These are phyloP conservation scores for Chlorella sorokiniana DNA, from an alignment of 139 green algal species.

Conservation along the genomic window DNA sequence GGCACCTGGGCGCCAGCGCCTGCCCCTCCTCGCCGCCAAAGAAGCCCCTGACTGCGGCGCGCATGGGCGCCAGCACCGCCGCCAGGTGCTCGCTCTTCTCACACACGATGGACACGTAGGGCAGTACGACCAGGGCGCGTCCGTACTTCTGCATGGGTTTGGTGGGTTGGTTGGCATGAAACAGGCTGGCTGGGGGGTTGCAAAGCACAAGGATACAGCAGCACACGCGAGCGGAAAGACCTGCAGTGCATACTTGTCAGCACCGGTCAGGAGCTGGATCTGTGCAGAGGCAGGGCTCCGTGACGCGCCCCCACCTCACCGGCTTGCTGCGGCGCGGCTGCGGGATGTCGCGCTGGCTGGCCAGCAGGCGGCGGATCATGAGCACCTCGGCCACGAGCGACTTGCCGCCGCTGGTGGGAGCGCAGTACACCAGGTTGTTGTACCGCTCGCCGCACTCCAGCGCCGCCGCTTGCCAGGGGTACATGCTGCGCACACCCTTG, in stretches of 20 bases:
- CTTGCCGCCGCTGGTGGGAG: slow-evolving; percentile 87
- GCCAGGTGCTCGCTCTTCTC: slow-evolving; percentile 70
- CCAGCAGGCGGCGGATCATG: slow-evolving; percentile 64
- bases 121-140: slow-evolving; percentile 66
- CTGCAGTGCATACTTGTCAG: background rate
- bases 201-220: background rate
- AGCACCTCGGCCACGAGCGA: slow-evolving; percentile 86
- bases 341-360: background rate
- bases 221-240: background rate
- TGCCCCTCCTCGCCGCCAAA: slow-evolving; percentile 45
- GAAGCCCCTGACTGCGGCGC: slow-evolving; percentile 59
- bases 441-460: slow-evolving; percentile 61
- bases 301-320: no score
- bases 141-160: slow-evolving; percentile 33
- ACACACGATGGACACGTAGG: slow-evolving; percentile 63
- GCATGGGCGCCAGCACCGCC: slow-evolving; percentile 43
- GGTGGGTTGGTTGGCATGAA: no score
- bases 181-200: no score
- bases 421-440: slow-evolving; percentile 76
- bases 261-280: no score
- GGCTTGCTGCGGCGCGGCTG: slow-evolving; percentile 24
- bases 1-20: slow-evolving; percentile 29
- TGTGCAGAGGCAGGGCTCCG: no score
- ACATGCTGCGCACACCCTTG: slow-evolving; percentile 64
- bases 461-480: slow-evolving; percentile 77